These are phyloP conservation scores for Aspergillus aculeatinus DNA, from an alignment of 2,329 filamentous ascomycete genomes.

Conservation along the genomic window DNA sequence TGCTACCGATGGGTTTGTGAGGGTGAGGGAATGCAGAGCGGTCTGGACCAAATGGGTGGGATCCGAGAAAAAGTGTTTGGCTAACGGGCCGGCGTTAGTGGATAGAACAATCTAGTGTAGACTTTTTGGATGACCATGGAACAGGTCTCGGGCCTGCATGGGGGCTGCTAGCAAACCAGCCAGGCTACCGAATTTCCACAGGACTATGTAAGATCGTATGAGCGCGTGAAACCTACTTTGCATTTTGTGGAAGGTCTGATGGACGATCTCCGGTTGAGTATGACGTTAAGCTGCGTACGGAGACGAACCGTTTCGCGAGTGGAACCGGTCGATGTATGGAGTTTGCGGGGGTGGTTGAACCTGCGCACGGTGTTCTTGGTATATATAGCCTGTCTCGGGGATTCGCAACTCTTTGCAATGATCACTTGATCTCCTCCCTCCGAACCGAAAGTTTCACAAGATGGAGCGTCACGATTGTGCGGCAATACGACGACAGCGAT, in stretches of 20 bases:
- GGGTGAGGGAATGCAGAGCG: conserved; percentile 73
- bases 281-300: conserved; percentile 7
- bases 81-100: conserved; percentile 27
- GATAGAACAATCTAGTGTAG: conserved; percentile 5
- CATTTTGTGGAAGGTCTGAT: conserved; percentile 26
- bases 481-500: conserved; percentile 7
- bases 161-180: not conserved
- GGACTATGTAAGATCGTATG: not conserved
- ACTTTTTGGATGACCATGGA: conserved; percentile 7
- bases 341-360: not conserved
- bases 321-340: conserved; percentile 1
- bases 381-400: conserved; percentile 7
- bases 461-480: conserved; percentile 2
- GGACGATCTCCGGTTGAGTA: conserved; percentile 14
- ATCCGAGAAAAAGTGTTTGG: conserved; percentile 88
- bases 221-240: conserved; percentile 32
- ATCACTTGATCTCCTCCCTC: conserved; percentile 11
- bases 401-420: not conserved
- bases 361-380: conserved; percentile 1
- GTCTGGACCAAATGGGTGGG: conserved; percentile 73
- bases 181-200: not conserved
- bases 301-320: conserved; percentile 3
- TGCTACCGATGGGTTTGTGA: conserved; percentile 80
- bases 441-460: conserved; percentile 8
- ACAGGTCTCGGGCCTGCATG: not conserved